phyloP scores from a whole-genome alignment of 495 filamentous ascomycete genomes.

The Trichocladium antarcticum region DNA sequence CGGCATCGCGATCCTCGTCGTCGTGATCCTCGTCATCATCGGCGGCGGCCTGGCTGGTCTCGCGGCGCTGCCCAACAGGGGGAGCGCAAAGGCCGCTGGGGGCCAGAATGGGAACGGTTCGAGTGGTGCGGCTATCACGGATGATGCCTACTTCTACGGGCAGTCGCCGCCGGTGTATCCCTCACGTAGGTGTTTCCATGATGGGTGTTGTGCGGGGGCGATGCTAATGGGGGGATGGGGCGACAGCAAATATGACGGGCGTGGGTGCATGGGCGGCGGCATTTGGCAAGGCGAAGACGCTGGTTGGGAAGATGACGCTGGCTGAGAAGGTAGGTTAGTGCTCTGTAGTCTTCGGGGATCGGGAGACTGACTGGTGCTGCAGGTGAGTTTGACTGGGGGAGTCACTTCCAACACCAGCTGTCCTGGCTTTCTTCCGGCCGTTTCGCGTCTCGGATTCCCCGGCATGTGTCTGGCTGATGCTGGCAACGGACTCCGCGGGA shows the following conservation, averaged over 20 bases:
- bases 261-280: constrained; percentile 38
- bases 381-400: constrained; percentile 46
- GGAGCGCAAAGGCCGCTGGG: constrained; percentile 1
- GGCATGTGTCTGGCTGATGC: constrained; percentile 56
- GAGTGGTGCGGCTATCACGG: constrained; percentile 24
- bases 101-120: background rate
- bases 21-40: constrained; percentile 28
- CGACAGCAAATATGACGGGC: constrained; percentile 39
- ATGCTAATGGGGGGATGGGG: background rate
- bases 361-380: background rate
- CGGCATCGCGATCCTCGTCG: constrained; percentile 26
- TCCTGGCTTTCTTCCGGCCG: constrained; percentile 39
- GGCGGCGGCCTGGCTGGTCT: constrained; percentile 28
- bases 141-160: constrained; percentile 45
- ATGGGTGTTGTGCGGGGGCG: background rate
- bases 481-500: constrained; percentile 47
- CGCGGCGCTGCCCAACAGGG: constrained; percentile 20
- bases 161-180: constrained; percentile 49
- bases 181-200: constrained; percentile 30
- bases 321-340: constrained; percentile 51
- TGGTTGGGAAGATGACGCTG: constrained; percentile 47
- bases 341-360: background rate
- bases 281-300: constrained; percentile 39
- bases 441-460: constrained; percentile 48
- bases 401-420: constrained; percentile 36